Evolutionary conservation across 306 rosid genomes (phyloP).

Genomic region (Hylodesmum podocarpum): DNA sequence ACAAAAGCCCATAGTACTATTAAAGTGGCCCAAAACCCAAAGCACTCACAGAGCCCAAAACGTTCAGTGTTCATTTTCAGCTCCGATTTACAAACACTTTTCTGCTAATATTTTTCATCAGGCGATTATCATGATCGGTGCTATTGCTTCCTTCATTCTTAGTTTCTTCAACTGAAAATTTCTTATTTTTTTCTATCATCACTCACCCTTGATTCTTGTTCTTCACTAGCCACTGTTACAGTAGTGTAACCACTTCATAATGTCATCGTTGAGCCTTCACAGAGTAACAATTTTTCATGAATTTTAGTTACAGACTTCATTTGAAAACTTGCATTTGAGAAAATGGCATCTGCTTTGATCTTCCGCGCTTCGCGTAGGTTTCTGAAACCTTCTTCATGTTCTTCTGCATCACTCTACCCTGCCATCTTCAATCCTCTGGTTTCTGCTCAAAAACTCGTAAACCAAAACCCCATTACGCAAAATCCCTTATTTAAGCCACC

Average conservation of each 20-base stretch:
- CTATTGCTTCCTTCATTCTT: neutral
- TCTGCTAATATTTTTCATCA: neutral
- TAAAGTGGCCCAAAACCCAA: neutral
- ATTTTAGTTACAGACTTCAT: neutral
- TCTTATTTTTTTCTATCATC: too few relatives aligned
- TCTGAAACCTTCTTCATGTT: constrained; percentile 33
- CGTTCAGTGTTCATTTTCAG: too few relatives aligned
- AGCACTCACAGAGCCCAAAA: neutral
- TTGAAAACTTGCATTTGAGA: constrained; percentile 11
- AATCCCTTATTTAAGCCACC: constrained; percentile 28
- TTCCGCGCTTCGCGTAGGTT: constrained; percentile 42
- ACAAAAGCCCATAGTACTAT: too few relatives aligned
- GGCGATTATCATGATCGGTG: too few relatives aligned
- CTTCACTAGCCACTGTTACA: too few relatives aligned
- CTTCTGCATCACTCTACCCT: constrained; percentile 11
- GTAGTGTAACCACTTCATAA: neutral
- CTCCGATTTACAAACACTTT: neutral
- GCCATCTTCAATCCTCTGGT: constrained; percentile 26
- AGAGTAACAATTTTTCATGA: neutral
- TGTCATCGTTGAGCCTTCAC: neutral
- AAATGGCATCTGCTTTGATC: constrained; percentile 42
- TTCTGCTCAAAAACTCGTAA: constrained; percentile 28
- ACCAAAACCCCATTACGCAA: constrained; percentile 1
- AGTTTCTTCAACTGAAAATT: neutral
- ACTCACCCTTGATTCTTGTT: too few relatives aligned